A percentile compares a stretch with the other conserved stretches of the same genome.
These are phyloP conservation scores for Parachlorella kessleri DNA, from an alignment of 139 green algal species.

Conservation along the genomic window DNA sequence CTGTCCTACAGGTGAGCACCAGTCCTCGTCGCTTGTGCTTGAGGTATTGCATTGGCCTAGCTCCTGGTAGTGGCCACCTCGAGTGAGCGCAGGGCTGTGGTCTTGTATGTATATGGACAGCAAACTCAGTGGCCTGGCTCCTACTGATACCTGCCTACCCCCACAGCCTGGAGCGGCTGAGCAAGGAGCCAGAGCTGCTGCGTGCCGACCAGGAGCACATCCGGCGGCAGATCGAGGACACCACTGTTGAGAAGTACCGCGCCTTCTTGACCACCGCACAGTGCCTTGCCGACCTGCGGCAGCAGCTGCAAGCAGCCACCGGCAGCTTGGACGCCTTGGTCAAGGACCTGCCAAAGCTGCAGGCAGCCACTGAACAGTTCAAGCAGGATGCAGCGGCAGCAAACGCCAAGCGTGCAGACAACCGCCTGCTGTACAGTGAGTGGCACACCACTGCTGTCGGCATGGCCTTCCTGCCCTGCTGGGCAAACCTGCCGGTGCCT, in stretches of 20 bases:
- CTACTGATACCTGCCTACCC: no score
- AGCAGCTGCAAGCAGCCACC: conserved; percentile 27
- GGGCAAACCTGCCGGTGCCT: no score
- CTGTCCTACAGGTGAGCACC: conserved; percentile 87
- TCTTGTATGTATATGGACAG: no score
- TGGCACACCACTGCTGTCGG: background rate
- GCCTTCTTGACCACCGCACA: conserved; percentile 68
- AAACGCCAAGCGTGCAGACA: conserved; percentile 51
- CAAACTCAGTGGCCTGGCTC: no score
- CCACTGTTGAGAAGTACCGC: conserved; percentile 65
- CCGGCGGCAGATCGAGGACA: conserved; percentile 69
- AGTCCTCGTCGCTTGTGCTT: no score
- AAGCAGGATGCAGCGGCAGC: conserved; percentile 42
- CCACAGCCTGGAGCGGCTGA: conserved; percentile 80
- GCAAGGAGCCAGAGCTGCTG: conserved; percentile 94
- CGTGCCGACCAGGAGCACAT: conserved; percentile 79
- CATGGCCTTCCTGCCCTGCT: no score
- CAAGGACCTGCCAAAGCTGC: conserved; percentile 64
- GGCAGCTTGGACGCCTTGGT: conserved; percentile 41
- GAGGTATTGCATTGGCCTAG: no score
- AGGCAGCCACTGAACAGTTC: conserved; percentile 65
- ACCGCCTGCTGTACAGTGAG: conserved; percentile 76
- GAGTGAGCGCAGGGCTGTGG: no score
- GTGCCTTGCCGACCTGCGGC: conserved; percentile 51
- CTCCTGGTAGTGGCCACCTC: no score